Conservation (phyloP, 441 rosid species). For the Isatis lusitanica region DNA sequence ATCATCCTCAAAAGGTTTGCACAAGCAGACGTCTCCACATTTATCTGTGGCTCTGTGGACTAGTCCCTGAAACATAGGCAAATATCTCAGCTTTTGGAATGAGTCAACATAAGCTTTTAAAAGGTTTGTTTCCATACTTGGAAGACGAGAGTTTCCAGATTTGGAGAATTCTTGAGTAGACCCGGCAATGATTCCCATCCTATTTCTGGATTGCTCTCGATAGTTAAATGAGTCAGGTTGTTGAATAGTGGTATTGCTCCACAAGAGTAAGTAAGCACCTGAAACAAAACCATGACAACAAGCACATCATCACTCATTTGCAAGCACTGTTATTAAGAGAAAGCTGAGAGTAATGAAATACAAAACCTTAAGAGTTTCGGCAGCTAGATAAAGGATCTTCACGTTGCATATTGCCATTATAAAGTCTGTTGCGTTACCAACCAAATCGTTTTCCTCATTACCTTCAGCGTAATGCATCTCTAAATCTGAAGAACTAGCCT, state of each 20-base stretch:
- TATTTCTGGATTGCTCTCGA: background rate
- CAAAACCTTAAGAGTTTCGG: constrained; percentile 6
- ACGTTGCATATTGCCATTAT: background rate
- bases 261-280: constrained; percentile 18
- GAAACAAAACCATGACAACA: background rate
- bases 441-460: background rate
- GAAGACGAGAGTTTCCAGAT: constrained; percentile 13
- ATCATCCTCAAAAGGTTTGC: background rate
- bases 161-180: constrained; percentile 18
- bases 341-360: background rate
- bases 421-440: background rate
- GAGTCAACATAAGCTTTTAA: background rate
- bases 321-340: background rate
- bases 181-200: constrained; percentile 11
- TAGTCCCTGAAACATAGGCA: constrained; percentile 3
- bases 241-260: constrained; percentile 2
- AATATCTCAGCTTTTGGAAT: background rate
- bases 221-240: constrained; percentile 5
- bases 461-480: background rate
- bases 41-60: background rate
- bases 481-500: background rate
- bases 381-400: background rate
- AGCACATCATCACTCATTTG: background rate
- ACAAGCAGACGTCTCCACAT: constrained; percentile 3
- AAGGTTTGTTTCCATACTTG: background rate